phyloP scores from a whole-genome alignment of 225 moss, liverwort and hornwort genomes.

The Anthoceros angustus region DNA sequence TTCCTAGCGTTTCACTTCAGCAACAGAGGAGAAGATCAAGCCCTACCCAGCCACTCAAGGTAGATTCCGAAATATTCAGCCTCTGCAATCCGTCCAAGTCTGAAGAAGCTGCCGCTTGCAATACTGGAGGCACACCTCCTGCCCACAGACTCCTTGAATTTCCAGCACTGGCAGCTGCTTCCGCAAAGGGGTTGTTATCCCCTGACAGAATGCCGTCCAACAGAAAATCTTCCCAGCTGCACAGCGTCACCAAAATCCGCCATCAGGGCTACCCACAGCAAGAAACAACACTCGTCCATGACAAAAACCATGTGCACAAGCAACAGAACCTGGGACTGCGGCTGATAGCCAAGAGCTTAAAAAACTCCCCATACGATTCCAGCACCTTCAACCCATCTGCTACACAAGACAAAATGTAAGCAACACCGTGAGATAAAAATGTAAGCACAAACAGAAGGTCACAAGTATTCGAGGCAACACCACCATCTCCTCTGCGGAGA shows the following conservation, averaged over 20 bases:
- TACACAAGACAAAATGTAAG: not conserved
- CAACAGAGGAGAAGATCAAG: not conserved
- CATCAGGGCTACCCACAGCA: not conserved
- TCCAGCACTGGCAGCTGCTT: constrained; percentile 28
- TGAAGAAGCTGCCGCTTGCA: constrained; percentile 30
- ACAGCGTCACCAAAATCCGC: not conserved
- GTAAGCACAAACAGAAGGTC: not conserved
- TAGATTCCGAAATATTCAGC: constrained; percentile 34
- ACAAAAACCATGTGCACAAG: not conserved
- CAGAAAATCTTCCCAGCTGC: constrained; percentile 41
- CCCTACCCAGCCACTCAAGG: constrained; percentile 38
- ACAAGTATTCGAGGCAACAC: not conserved
- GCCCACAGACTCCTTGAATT: constrained; percentile 28
- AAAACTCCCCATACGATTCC: constrained; percentile 35
- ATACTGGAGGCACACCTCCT: constrained; percentile 25
- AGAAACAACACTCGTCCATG: no score
- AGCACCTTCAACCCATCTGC: constrained; percentile 34
- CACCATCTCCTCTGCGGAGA: constrained; percentile 33
- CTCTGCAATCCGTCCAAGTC: constrained; percentile 34
- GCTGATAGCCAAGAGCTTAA: constrained; percentile 40
- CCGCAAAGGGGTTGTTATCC: constrained; percentile 35
- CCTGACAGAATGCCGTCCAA: constrained; percentile 28
- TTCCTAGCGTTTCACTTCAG: not conserved
- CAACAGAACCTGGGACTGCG: constrained; percentile 24
- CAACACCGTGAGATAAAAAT: not conserved